These are phyloP conservation scores for Rhododendron ferrugineum DNA, from an alignment of 148 eudicot genomes.

Conservation along the genomic window DNA sequence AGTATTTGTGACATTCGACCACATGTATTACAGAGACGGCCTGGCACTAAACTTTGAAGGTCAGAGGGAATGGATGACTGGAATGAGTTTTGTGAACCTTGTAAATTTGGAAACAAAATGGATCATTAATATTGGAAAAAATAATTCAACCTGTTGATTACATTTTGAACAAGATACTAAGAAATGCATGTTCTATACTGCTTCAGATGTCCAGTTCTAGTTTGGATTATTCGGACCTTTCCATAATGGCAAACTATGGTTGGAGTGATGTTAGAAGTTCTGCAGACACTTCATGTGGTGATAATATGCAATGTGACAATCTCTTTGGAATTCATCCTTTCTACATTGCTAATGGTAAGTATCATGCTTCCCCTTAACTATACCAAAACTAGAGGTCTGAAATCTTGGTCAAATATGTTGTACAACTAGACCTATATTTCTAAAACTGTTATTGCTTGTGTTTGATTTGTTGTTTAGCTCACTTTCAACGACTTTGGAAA, in stretches of 20 bases:
- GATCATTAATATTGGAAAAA: not conserved
- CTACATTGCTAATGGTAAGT: conserved; percentile 66
- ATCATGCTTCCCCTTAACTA: not conserved
- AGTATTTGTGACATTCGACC: not conserved
- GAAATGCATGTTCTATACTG: conserved; percentile 14
- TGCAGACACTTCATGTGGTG: conserved; percentile 14
- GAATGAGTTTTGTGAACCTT: not conserved
- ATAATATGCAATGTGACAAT: conserved; percentile 49
- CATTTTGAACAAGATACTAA: not conserved
- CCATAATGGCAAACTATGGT: conserved; percentile 51
- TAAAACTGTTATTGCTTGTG: not conserved
- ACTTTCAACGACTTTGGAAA: not conserved
- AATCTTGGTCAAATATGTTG: not conserved
- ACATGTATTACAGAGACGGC: not conserved
- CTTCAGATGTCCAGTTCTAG: conserved; percentile 31
- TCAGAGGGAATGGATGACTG: not conserved
- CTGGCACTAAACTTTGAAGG: not conserved
- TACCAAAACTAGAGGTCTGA: not conserved
- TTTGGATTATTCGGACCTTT: conserved; percentile 24
- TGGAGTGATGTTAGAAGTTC: conserved; percentile 43
- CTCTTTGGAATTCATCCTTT: conserved; percentile 83
- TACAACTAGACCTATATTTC: not conserved
- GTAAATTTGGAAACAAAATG: not conserved
- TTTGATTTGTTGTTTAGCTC: not conserved
- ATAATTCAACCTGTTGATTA: not conserved